phyloP scores from a whole-genome alignment of 352 stramenopile genomes.

The Phytopythium chamaehyphon region DNA sequence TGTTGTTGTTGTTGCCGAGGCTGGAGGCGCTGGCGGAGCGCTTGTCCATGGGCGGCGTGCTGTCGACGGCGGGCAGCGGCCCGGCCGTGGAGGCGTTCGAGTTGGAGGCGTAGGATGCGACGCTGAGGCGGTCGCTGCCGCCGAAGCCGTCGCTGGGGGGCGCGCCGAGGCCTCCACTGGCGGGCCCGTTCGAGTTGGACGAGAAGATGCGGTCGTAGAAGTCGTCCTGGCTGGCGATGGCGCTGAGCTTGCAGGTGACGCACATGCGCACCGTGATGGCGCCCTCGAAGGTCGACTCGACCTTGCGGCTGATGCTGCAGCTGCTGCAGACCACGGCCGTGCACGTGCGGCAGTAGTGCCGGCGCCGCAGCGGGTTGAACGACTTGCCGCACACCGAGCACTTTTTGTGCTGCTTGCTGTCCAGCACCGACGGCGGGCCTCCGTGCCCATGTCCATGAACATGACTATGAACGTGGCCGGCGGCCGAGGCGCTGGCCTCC shows the following conservation, averaged over 20 bases:
- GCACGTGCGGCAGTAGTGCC: conserved; percentile 75
- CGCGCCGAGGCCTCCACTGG: conserved; percentile 10
- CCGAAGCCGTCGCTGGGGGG: conserved; percentile 29
- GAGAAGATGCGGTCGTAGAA: conserved; percentile 83
- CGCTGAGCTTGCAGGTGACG: conserved; percentile 78
- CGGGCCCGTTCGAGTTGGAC: conserved; percentile 22
- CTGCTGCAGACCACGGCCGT: conserved; percentile 69
- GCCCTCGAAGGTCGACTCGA: conserved; percentile 46
- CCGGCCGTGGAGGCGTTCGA: conserved; percentile 24
- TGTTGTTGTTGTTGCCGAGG: background rate
- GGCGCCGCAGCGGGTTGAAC: conserved; percentile 76
- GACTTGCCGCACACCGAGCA: conserved; percentile 79
- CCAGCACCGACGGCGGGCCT: conserved; percentile 6
- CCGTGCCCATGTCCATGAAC: too few species aligned
- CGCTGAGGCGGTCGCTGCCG: conserved; percentile 38
- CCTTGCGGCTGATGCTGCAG: conserved; percentile 66
- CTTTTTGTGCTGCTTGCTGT: conserved; percentile 40
- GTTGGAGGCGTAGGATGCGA: conserved; percentile 37
- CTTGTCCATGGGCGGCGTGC: conserved; percentile 24
- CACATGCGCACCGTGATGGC: conserved; percentile 68
- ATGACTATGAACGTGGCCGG: too few species aligned
- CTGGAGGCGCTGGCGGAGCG: conserved; percentile 30
- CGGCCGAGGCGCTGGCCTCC: background rate
- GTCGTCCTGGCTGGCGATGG: conserved; percentile 59
- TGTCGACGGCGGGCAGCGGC: conserved; percentile 8